Conservation (phyloP, 805 yeast genomes). For the Yarrowia phangngaensis region DNA sequence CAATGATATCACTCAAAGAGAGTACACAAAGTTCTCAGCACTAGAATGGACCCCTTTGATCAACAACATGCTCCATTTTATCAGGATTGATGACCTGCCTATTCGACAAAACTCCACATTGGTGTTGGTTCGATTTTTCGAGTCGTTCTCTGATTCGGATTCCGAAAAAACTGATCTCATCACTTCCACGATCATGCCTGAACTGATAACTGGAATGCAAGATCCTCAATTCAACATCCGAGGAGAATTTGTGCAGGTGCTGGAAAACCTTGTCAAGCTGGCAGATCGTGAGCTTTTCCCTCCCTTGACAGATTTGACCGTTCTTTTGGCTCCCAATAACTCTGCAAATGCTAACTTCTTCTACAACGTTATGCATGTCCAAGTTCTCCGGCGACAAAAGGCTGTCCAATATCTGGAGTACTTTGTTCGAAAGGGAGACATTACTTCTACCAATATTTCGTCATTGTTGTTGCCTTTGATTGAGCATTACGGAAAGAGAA, state of each 20-base stretch:
- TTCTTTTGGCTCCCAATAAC: slow-evolving; percentile 51
- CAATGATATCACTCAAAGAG: slow-evolving; percentile 55
- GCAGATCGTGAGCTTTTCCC: neutral
- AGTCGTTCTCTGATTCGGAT: slow-evolving; percentile 44
- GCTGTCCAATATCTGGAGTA: slow-evolving; percentile 67
- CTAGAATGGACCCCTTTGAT: slow-evolving; percentile 78
- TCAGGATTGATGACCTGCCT: slow-evolving; percentile 77
- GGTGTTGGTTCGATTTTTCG: slow-evolving; percentile 61
- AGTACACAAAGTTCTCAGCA: slow-evolving; percentile 45
- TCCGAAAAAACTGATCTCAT: slow-evolving; percentile 38
- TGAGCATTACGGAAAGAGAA: slow-evolving; percentile 69
- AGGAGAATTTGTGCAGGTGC: slow-evolving; percentile 62
- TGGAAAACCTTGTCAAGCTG: slow-evolving; percentile 58
- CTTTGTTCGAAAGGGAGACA: slow-evolving; percentile 40
- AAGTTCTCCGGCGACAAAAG: slow-evolving; percentile 77
- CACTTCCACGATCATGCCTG: slow-evolving; percentile 55
- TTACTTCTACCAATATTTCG: slow-evolving; percentile 59
- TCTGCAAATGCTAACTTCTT: slow-evolving; percentile 85
- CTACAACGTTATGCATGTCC: slow-evolving; percentile 73
- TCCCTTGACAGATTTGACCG: slow-evolving; percentile 52
- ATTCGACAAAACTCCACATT: slow-evolving; percentile 73
- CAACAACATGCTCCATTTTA: slow-evolving; percentile 61
- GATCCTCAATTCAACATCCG: slow-evolving; percentile 58
- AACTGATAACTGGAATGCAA: slow-evolving; percentile 63
- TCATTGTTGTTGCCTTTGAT: slow-evolving; percentile 81